A percentile compares a stretch with the other conserved stretches of the same genome.
Conservation (phyloP, 306 rosid species). For the apple (Malus domestica) region ASM211411v1 NC_041798.1:38539501-38540000, state of each 20-base stretch:
- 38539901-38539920: background rate
- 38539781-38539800: background rate
- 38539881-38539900: background rate
- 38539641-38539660: no score
- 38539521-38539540: no score
- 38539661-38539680: no score
- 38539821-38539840: background rate
- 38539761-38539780: background rate
- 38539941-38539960: background rate
- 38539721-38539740: background rate
- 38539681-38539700: no score
- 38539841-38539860: background rate
- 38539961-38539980: background rate
- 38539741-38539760: conserved; percentile 7
- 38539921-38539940: background rate
- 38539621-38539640: no score
- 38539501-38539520: no score
- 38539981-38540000: no score
- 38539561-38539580: no score
- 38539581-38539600: no score
- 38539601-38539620: no score
- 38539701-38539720: background rate
- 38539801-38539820: background rate
- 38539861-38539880: background rate
- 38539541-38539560: no score